Percentiles rank a stretch among this genome's conserved stretches.
Evolutionary conservation across 148 eudicot genomes (phyloP).

Genomic region (Vaccinium vitisidaea): DNA sequence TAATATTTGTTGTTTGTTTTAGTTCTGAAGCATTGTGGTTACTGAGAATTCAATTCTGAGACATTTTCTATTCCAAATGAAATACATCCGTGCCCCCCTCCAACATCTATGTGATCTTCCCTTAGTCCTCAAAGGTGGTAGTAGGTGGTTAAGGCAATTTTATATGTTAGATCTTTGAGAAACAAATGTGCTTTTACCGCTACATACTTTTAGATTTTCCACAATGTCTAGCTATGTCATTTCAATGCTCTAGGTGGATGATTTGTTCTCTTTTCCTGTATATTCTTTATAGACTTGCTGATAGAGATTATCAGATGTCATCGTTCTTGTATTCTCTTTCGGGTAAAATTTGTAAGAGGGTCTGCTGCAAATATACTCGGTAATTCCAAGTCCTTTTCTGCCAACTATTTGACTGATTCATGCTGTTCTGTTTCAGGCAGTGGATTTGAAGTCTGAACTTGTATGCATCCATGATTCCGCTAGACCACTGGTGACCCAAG

Average conservation of each 20-base stretch:
- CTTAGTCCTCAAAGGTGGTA: neutral
- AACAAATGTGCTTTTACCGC: neutral
- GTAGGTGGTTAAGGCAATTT: neutral
- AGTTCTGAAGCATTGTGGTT: neutral
- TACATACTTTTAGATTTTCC: neutral
- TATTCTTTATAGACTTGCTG: neutral
- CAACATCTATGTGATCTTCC: neutral
- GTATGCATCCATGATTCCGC: conserved; percentile 98
- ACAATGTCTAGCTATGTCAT: neutral
- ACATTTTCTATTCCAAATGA: neutral
- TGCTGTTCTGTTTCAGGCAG: conserved; percentile 46
- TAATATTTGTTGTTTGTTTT: conserved; percentile 9
- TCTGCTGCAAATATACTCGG: neutral
- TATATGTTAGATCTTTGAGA: neutral
- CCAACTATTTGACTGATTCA: neutral
- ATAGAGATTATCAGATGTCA: neutral
- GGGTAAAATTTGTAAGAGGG: neutral
- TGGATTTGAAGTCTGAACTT: conserved; percentile 69
- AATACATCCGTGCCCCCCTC: neutral
- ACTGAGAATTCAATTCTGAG: neutral
- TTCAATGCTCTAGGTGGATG: neutral
- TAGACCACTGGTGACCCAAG: conserved; percentile 69
- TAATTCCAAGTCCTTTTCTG: neutral
- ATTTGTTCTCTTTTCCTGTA: neutral
- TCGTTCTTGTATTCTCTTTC: neutral